Evolutionary conservation across 2,329 filamentous ascomycete genomes (phyloP), one percentile per base, ranked within the genome.

Genomic region (Beauveria pseudobassiana): DNA sequence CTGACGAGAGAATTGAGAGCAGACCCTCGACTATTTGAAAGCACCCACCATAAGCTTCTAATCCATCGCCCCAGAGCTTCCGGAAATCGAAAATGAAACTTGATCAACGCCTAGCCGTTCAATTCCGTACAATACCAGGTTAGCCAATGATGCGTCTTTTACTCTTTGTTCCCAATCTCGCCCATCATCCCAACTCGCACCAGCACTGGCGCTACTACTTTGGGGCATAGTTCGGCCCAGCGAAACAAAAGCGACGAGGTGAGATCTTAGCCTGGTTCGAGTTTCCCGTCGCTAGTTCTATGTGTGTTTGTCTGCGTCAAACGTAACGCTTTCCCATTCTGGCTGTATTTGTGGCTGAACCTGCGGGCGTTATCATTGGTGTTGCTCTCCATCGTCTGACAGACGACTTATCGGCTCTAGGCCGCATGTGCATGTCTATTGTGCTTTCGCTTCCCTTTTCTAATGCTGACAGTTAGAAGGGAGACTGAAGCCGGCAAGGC

Each of bases 301-400:
- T n/a, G n/a, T n/a, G n/a, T 30, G 9, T 34, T 12, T 34, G 34
- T 10, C 12, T 38, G 34, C 10, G 34, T 38, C 30, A 59, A 42
- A 42, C 56, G 56, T 59, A 59, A 59, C 46, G 56, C 56, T 59
- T 59, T 40, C 56, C 55, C n/a, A 18, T 59, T 59, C 43, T 38
- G 34, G 34, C 12, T 14, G 34, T 38, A 1, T 38, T 38, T 38
- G 34, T 38, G 5, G 34, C 14, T 12, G 12, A 38, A 14, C 34
- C 12, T 14, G 14, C 12, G 4, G 5, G 12, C 48, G 45, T 26
- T 20, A 30, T 50, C 16, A n/a, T 30, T 30, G 24, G 53, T 3
- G 40, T 28, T 34, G 10, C 10, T 16, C 22, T 38, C 5, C 8
- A 3, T 24, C 7, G 20, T 18, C 22, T 28, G 24, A 40, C 20